phyloP scores from a whole-genome alignment of 768 basidiomycete genomes.

The Nidularia sp. region DNA sequence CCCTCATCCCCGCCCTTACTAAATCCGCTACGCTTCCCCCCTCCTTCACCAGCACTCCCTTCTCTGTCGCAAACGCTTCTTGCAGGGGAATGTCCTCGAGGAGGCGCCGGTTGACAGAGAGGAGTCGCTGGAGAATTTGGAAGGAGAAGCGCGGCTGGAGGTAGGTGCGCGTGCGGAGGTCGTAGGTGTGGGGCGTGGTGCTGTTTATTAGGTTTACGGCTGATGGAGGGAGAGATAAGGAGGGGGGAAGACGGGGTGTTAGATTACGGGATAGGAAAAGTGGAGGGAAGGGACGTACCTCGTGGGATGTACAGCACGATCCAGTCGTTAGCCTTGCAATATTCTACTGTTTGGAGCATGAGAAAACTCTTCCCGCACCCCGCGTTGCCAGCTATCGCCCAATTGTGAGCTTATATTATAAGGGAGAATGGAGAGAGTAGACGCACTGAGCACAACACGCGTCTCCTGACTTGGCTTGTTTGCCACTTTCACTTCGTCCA shows the following conservation, averaged over 20 bases:
- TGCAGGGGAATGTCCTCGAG: too few species aligned
- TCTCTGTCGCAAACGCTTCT: too few species aligned
- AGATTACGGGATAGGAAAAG: background rate
- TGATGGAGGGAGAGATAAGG: background rate
- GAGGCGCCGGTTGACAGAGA: conserved; percentile 27
- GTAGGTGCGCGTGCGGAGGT: conserved; percentile 74
- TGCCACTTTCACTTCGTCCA: conserved; percentile 45
- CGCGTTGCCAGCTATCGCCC: conserved; percentile 53
- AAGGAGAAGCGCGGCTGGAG: conserved; percentile 64
- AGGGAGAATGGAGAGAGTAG: background rate
- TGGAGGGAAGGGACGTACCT: conserved; percentile 35
- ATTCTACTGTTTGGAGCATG: conserved; percentile 72
- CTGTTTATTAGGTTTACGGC: conserved; percentile 62
- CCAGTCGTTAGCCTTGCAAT: conserved; percentile 64
- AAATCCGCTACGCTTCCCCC: conserved; percentile 50
- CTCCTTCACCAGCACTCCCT: conserved; percentile 12
- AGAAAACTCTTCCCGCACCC: conserved; percentile 83
- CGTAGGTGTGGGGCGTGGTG: conserved; percentile 67
- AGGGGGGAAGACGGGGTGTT: background rate
- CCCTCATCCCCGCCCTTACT: conserved; percentile 56
- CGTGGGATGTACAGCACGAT: conserved; percentile 83
- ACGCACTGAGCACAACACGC: conserved; percentile 65
- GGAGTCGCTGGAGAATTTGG: conserved; percentile 59
- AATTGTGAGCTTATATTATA: conserved; percentile 6
- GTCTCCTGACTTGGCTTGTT: conserved; percentile 41